These are phyloP conservation scores for Entophlyctis luteolus DNA, from an alignment of 192 early-diverging fungal genomes.

Conservation along the genomic window DNA sequence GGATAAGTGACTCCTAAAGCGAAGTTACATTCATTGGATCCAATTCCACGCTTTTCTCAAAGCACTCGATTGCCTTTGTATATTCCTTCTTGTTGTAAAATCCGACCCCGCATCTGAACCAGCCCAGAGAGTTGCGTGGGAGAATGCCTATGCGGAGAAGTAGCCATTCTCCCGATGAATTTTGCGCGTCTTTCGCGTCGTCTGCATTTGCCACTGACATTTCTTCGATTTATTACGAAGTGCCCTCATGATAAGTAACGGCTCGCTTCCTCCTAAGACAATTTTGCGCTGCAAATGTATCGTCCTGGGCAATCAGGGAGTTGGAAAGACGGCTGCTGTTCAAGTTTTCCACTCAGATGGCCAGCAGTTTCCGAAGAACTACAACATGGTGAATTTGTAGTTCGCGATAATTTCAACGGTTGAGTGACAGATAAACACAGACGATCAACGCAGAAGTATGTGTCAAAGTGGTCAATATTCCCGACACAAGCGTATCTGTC, in stretches of 20 bases:
- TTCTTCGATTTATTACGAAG: slow-evolving; percentile 15
- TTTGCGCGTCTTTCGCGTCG: slow-evolving; percentile 12
- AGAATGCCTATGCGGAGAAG: slow-evolving; percentile 50
- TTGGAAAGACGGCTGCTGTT: slow-evolving; percentile 45
- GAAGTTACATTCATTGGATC: slow-evolving; percentile 53
- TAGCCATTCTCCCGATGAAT: slow-evolving; percentile 46
- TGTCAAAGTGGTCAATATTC: slow-evolving; percentile 53
- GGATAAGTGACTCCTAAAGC: not conserved
- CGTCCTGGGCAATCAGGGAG: slow-evolving; percentile 40
- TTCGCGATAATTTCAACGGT: slow-evolving; percentile 1
- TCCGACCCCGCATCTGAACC: slow-evolving; percentile 60
- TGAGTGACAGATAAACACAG: slow-evolving; percentile 20
- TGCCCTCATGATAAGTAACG: not conserved
- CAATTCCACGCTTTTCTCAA: slow-evolving; percentile 54
- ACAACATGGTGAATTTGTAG: slow-evolving; percentile 34
- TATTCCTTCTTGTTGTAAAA: slow-evolving; percentile 66
- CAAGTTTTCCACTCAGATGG: slow-evolving; percentile 47
- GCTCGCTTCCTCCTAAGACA: not conserved
- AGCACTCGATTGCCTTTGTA: slow-evolving; percentile 55
- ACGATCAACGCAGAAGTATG: slow-evolving; percentile 48
- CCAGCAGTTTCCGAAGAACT: slow-evolving; percentile 38
- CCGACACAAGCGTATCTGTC: slow-evolving; percentile 43
- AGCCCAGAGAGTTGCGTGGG: slow-evolving; percentile 57
- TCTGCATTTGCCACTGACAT: slow-evolving; percentile 10
- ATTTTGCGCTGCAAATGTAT: slow-evolving; percentile 47